phyloP scores from a whole-genome alignment of 2,329 filamentous ascomycete genomes.

The Fusarium zealandicum region DNA sequence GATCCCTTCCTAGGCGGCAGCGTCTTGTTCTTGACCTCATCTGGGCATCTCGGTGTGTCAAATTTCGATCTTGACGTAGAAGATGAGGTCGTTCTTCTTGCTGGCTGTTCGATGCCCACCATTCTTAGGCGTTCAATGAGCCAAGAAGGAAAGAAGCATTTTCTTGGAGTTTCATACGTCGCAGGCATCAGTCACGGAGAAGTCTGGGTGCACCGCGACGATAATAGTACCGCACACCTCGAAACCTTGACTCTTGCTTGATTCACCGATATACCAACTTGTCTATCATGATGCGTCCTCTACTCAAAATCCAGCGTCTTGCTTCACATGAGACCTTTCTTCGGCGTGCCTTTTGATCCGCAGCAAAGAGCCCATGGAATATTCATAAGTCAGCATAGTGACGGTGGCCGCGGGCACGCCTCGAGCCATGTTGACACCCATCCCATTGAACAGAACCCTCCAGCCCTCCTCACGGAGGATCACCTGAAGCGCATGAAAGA shows the following conservation, averaged over 20 bases:
- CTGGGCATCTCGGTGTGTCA: constrained; percentile 15
- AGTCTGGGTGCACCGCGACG: not conserved
- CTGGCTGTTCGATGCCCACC: constrained; percentile 12
- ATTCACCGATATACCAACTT: not conserved
- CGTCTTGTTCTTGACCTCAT: constrained; percentile 14
- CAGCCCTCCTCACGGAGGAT: constrained; percentile 92
- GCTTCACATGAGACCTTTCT: not conserved
- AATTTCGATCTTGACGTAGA: constrained; percentile 13
- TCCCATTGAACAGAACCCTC: constrained; percentile 93
- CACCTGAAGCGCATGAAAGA: constrained; percentile 79
- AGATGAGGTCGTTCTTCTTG: constrained; percentile 16
- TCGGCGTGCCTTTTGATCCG: not conserved
- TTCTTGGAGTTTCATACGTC: constrained; percentile 18
- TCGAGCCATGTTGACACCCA: constrained; percentile 96
- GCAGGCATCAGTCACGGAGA: constrained; percentile 25
- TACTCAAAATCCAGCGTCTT: not conserved
- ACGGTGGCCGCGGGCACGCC: constrained; percentile 94
- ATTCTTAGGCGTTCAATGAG: constrained; percentile 2
- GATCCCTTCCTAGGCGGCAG: constrained; percentile 22
- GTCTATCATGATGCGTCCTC: not conserved
- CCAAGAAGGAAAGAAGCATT: constrained; percentile 9
- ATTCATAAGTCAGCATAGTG: constrained; percentile 96
- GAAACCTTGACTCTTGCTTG: constrained; percentile 14
- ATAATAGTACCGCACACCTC: not conserved
- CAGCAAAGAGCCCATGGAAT: constrained; percentile 57